phyloP scores from a whole-genome alignment of 169 alveolate species.

The Toxoplasma gondii region DNA sequence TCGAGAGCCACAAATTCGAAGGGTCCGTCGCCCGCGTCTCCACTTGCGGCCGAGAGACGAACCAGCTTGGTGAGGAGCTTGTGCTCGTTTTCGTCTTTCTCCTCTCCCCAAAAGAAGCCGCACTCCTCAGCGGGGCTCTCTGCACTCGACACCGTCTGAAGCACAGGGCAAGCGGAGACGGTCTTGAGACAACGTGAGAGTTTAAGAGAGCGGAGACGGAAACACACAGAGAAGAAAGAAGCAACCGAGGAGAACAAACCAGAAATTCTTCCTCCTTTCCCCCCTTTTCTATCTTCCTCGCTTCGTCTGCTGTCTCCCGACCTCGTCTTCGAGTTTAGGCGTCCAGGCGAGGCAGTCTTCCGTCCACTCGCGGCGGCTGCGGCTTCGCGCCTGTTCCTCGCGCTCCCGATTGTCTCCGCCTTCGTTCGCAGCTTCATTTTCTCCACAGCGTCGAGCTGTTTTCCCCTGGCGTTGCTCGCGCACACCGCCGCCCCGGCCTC shows the following conservation, averaged over 20 bases:
- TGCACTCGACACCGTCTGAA: neutral
- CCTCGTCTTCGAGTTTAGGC: neutral
- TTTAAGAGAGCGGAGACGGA: neutral
- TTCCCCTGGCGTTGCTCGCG: no score
- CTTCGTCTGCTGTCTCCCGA: neutral
- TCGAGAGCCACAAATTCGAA: slow-evolving; percentile 44
- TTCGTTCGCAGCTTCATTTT: neutral
- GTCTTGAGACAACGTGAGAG: neutral
- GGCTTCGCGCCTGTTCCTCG: neutral
- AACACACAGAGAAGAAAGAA: neutral
- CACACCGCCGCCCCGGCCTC: neutral
- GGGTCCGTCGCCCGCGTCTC: slow-evolving; percentile 6
- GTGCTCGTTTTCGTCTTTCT: neutral
- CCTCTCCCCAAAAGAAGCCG: neutral
- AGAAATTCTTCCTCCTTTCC: neutral
- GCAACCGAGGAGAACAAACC: no score
- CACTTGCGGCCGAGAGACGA: neutral
- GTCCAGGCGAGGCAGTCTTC: neutral
- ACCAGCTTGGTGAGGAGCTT: neutral
- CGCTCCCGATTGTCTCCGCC: neutral
- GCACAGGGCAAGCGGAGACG: neutral
- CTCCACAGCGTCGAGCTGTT: neutral
- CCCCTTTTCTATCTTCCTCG: neutral
- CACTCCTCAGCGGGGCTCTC: neutral
- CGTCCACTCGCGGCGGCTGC: neutral